Base-by-base conservation (phyloP, 768 basidiomycete genomes). In the Cystobasidium ongulense region DNA sequence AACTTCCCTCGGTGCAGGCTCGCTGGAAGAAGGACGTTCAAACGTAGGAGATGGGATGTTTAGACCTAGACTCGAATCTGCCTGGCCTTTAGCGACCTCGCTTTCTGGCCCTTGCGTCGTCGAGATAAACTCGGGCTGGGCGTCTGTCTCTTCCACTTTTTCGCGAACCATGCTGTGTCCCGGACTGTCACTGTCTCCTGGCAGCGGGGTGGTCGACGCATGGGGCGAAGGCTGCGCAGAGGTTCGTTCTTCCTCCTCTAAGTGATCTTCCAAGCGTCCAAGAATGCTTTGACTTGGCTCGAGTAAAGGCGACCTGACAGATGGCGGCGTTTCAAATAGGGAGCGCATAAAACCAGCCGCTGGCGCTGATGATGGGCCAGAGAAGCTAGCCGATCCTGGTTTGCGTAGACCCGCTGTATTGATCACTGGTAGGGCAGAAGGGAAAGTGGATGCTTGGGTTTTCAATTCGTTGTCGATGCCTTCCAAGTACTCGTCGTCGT, bases 401-500 rank as follows among this genome's bases (percentile, higher is more conserved):
- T 38, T 64, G 31, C 25, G 38, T 15, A 64, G 11, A 1, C 36
- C 38, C 7, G 25, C 38, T 15, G 63, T 64, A 15, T 11, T 25
- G 18, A 43, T 27, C 10, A 13, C 33, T 17, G 63, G 63, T 21
- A 64, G 23, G 1, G 63, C 36, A 23, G 41, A 5, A 5, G 65
- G 39, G 29, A 33, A 50, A 5, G 29, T 67, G 21, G 65, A 67
- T 50, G 29, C 54, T 18, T 52, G 29, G 23, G 68, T 52, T 17
- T 46, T 71, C 23, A 71, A 31, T 29, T 71, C 68, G 21, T 36
- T 23, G 36, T 71, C 68, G 1, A 71, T 54, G n/a, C 54, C 50
- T 21, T 71, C 68, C 10, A 71, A 27, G 17, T 39, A 36, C 27
- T 71, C 68, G 29, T 71, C 68, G 33, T 54, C 53, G 31, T 71